Base-by-base conservation (phyloP, 306 rosid genomes). In the Quercus agrifolia region DNA sequence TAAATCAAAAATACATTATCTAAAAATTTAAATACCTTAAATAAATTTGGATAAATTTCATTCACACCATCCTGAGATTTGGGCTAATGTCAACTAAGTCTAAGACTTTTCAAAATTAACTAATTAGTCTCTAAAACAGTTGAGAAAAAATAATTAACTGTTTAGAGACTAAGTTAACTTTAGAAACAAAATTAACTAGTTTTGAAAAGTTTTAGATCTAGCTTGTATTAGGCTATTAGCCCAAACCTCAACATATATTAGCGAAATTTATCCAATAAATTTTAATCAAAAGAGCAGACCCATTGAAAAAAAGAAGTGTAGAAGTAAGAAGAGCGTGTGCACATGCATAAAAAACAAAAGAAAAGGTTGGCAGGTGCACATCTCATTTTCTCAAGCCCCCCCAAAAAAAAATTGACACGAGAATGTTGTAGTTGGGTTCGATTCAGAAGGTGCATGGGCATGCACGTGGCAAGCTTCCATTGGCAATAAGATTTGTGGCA, bases 51-150 rank as follows among this genome's bases (percentile, higher is more conserved):
- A 0, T 41, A 41, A 41, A 41, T 41, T 41, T 8, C 12, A 41
- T 8, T 41, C 46, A 41, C 3, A 41, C 0, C 2, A 0, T 0
- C 0, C 0, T 6, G 0, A 35, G 41, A 0, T 35, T 35, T 35
- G 9, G 0, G 0, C 0, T 38, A 38, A 38, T 38, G 3, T 0
- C 0, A 41, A 41, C 0, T 0, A 2, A 0, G 0, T 41, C 0
- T 0, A 41, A 41, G 0, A 41, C 3, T 41, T 41, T 41, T 41
- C 46, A 41, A 41, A 41, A 8, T 0, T 41, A 41, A 38, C 11
- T 0, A 38, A 38, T 38, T 38, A 7, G 11, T 38, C 2, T 0
- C 1, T 38, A 38, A 38, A 41, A 41, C 12, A 41, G 0, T 8
- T 41, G 3, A 41, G 3, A 41, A 41, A 41, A 41, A 41, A 41